Percentiles rank a stretch among this genome's conserved stretches.
These are phyloP conservation scores for Trypanosoma platydactyli DNA, from an alignment of 208 protist genomes.

Conservation along the genomic window DNA sequence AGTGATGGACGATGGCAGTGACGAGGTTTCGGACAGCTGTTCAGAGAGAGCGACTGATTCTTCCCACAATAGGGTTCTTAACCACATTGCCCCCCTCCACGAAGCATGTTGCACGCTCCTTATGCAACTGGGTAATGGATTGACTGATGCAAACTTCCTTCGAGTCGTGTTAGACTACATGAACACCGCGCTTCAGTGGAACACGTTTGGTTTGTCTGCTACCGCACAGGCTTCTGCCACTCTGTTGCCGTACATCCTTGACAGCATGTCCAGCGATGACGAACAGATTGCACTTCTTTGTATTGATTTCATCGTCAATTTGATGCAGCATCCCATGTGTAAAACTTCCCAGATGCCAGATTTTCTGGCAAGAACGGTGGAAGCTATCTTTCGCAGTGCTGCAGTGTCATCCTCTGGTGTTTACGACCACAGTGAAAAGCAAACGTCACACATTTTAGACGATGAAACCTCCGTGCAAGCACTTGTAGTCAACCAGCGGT, in stretches of 20 bases:
- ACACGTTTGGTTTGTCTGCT: not conserved
- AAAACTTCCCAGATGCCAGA: not conserved
- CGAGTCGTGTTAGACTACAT: constrained; percentile 2
- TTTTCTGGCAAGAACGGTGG: not conserved
- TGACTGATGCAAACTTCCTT: not conserved
- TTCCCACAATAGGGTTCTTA: not conserved
- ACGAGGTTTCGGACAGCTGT: constrained; percentile 1
- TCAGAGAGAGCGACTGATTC: not conserved
- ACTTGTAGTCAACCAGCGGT: not conserved
- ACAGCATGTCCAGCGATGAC: not conserved
- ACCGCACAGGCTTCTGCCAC: not conserved
- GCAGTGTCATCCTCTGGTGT: not conserved
- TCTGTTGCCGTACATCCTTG: constrained; percentile 16
- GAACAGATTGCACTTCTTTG: constrained; percentile 16
- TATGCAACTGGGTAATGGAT: not conserved
- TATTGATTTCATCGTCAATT: constrained; percentile 16
- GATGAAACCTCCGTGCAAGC: constrained; percentile 4
- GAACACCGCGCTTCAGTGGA: constrained; percentile 15
- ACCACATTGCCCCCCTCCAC: not conserved
- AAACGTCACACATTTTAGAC: constrained; percentile 7
- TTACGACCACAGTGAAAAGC: not conserved
- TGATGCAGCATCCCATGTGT: constrained; percentile 2
- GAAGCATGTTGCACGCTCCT: constrained; percentile 2
- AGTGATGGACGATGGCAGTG: not conserved
- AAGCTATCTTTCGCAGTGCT: constrained; percentile 9